Evolutionary conservation across 768 basidiomycete genomes (phyloP), one percentile per base, ranked within the genome.

Genomic region (Mycena filopes): DNA sequence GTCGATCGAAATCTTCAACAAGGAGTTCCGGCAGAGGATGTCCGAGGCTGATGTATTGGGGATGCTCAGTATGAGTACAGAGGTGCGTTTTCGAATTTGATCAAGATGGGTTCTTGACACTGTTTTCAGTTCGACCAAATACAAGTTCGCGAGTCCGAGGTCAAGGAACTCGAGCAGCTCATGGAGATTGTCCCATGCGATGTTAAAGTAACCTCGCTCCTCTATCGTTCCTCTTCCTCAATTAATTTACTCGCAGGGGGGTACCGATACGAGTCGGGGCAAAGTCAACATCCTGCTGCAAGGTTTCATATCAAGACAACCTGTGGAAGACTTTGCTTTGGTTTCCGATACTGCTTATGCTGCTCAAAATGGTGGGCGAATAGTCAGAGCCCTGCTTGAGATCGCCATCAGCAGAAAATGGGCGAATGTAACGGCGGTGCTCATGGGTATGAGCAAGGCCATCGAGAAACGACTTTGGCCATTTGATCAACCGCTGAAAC

Each of bases 241-340:
- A 81, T 74, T 23, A 41, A 21, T 23, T 54, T 15, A 36, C 48
- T 53, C 25, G 25, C 65, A 95, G 91, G 91, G 87, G 18, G 92
- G 86, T 7, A 83, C 84, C 1, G 83, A 87, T 58, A 86, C 83
- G 15, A 86, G 84, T 64, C 78, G 87, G 82, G 77, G 94, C 50
- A 99, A 99, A 80, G 95, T 96, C 78, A 99, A 98, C 76, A 93
- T 99, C 65, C 84, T 99, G 20, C 82, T 99, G 23, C 98, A 99
- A 78, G 92, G 88, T 1, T 93, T 87, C 76, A 95, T 99, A 67
- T 98, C 95, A 40, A 80, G 86, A 48, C 83, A 87, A 46, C 80
- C 82, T n/a, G 81, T 98, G 16, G 92, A 98, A 65, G 98, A 99
- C 77, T 99, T 98, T 72, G 98, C 98, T 11, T 81, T 99, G 63